These are phyloP conservation scores for Ettlia oleoabundans DNA, from an alignment of 139 green algal genomes.

Conservation along the genomic window DNA sequence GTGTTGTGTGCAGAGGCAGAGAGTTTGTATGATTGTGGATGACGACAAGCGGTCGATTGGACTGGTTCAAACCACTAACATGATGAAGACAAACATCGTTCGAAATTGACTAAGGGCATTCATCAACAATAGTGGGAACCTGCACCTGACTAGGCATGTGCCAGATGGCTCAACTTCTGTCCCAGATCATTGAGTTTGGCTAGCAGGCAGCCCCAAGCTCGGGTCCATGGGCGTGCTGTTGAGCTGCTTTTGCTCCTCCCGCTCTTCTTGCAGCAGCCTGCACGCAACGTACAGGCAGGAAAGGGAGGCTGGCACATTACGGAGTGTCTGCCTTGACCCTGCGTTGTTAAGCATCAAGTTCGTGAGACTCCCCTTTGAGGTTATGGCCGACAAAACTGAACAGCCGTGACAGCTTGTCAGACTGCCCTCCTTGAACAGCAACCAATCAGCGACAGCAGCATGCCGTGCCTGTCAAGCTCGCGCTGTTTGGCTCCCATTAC, in stretches of 20 bases:
- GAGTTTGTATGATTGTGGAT: neutral
- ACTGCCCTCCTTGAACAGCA: neutral
- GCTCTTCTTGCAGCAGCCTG: slow-evolving; percentile 16
- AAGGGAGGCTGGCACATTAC: neutral
- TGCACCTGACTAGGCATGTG: too few species aligned
- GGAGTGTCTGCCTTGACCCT: neutral
- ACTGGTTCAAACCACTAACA: neutral
- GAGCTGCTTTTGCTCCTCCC: neutral
- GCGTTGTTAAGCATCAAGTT: neutral
- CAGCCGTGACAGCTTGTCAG: neutral
- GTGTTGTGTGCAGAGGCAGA: slow-evolving; percentile 22
- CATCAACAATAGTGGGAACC: too few species aligned
- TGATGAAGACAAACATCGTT: too few species aligned
- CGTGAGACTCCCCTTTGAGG: neutral
- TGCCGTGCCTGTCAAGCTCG: slow-evolving; percentile 2
- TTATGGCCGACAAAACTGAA: neutral
- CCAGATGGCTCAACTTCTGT: too few species aligned
- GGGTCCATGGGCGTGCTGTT: neutral
- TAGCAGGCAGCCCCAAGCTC: too few species aligned
- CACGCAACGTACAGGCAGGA: neutral
- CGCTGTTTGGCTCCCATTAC: neutral
- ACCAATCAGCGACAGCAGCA: neutral
- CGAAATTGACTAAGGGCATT: too few species aligned
- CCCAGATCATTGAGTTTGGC: too few species aligned
- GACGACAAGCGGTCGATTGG: neutral